Base-by-base conservation (phyloP, 257 asterid species). In the Perilla frutescens region DNA sequence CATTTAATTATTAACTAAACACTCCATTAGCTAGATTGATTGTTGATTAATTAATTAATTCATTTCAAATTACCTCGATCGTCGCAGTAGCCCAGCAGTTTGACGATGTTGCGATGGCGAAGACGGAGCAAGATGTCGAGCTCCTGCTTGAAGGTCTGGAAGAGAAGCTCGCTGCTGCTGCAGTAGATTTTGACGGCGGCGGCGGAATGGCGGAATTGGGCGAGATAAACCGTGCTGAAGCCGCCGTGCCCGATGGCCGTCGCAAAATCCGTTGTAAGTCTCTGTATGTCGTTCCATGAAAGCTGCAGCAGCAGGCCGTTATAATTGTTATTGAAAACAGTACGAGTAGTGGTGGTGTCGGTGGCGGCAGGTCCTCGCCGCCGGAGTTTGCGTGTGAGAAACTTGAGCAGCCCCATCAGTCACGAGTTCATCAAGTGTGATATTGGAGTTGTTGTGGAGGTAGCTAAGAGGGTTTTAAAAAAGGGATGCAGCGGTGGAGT, bases 161-260 rank as follows among this genome's bases (percentile, higher is more conserved):
- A 55, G 61, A 90, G 86, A 0, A 88, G 89, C 12, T 80, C 86
- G 72, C 87, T 85, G 53, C 15, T 48, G 77, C 78, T 11, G 83
- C 83, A 61, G 60, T 74, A 78, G 26, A 88, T 60, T 81, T 90
- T 90, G 0, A 90, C 85, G 0, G 96, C 96, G 15, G 96, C 96
- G 6, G 77, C 80, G 20, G 76, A 79, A 62, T 63, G 72, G 4
- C 68, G 73, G 53, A 81, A 77, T 6, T 74, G 78, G 41, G 90
- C 94, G 1, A 86, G 81, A 65, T 86, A 90, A 0, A 90, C 96
- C 2, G 83, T 86, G 81, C 92, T 90, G 41, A 86, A 90, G 13
- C 96, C 96, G 5, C 92, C 96, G 15, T 75, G 75, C 1, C 89
- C 96, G 8, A 90, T 75, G 11, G 81, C 81, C 5, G 66, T 10